Percentiles rank a stretch among this genome's conserved stretches.
These are phyloP conservation scores for Nicotiana tabacum DNA, from an alignment of 257 asterid genomes.

Conservation along the genomic window DNA sequence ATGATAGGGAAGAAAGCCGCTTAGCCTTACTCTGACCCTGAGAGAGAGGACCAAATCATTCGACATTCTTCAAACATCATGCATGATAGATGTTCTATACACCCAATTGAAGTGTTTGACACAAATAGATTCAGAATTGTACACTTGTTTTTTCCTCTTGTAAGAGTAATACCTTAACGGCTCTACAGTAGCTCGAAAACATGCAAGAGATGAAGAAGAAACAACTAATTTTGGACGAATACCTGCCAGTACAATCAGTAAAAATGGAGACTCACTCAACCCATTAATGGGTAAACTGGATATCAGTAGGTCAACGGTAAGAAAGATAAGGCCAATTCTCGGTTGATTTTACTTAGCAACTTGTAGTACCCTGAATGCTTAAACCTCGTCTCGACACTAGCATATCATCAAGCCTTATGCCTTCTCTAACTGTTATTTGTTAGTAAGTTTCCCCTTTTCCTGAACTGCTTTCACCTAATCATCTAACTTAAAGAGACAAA, in stretches of 20 bases:
- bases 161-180: neutral
- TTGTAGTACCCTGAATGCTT: neutral
- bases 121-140: neutral
- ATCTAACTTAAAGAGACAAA: neutral
- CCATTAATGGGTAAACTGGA: slow-evolving; percentile 2
- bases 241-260: neutral
- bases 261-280: neutral
- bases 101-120: neutral
- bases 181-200: neutral
- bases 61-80: neutral
- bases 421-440: neutral
- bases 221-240: neutral
- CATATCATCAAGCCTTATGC: neutral
- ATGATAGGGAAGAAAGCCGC: slow-evolving; percentile 64
- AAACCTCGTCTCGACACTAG: neutral
- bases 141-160: neutral
- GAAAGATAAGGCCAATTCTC: neutral
- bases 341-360: neutral
- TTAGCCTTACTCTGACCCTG: slow-evolving; percentile 75
- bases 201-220: neutral
- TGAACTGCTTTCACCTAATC: neutral
- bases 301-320: neutral
- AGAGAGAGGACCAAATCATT: slow-evolving; percentile 20
- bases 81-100: neutral
- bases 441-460: neutral